Evolutionary conservation across 176 grass and related monocot species (phyloP), one percentile per base, ranked within the genome.

Genomic region (Leersia perrieri): DNA sequence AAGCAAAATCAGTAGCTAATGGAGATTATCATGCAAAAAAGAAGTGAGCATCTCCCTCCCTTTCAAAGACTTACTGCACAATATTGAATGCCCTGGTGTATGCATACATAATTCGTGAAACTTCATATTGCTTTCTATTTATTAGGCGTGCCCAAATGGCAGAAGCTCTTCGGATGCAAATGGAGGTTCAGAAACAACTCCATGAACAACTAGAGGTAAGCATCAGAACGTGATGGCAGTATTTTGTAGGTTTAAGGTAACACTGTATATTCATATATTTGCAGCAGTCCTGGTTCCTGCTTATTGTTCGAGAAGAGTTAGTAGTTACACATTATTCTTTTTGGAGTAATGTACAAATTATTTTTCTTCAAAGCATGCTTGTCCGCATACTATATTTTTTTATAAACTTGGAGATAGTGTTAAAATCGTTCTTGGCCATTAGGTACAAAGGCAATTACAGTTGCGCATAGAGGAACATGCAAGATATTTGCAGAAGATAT

Each of bases 161-260:
- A 35, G 89, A 97, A 73, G 85, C 94, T 82, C 89, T 97, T 33
- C 81, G 89, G 78, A 88, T 88, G 85, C 94, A 97, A 87, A 85
- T 97, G 82, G 94, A 93, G 65, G 94, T 97, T 66, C 94, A 97
- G 68, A 97, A 97, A 85, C 94, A 97, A 65, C 83, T 97, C 16
- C 91, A 91, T 51, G 88, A 97, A 87, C 91, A 93, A 83, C 82
- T 97, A 20, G 94, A 91, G 91, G 94, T 89, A 79, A 72, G 29
- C 45, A 80, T 60, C 57, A 69, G 16, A 11, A 58, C 53, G 63
- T 83, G 6, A 12, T 1, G 23, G 42, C 76, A 49, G 10, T 47
- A 25, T 33, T 14, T 11, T 66, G 5, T 15, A 32, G 22, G 51
- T 18, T 40, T 66, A 35, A 66, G 23, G 25, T 41, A 62, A 38